phyloP scores from a whole-genome alignment of 345 rosid species.

The Gossypium turneri region DNA sequence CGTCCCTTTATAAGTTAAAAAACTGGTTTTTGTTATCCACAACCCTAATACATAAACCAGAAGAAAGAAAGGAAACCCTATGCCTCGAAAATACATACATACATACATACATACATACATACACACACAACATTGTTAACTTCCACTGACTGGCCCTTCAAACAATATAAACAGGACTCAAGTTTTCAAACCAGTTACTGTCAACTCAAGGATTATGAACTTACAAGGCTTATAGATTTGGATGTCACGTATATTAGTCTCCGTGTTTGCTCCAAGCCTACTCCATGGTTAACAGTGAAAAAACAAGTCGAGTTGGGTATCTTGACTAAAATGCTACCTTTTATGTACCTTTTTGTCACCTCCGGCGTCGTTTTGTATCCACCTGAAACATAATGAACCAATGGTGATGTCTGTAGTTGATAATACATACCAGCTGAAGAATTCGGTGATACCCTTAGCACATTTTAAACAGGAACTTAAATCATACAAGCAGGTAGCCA shows the following conservation, averaged over 20 bases:
- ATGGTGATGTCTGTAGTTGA: neutral
- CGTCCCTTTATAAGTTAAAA: slow-evolving; percentile 19
- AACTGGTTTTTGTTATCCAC: slow-evolving; percentile 27
- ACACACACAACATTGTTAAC: slow-evolving; percentile 15
- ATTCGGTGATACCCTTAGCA: neutral
- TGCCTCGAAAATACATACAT: slow-evolving; percentile 8
- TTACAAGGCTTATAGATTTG: slow-evolving; percentile 23
- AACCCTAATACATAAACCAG: slow-evolving; percentile 30
- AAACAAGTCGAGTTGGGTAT: neutral
- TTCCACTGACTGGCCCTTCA: slow-evolving; percentile 18
- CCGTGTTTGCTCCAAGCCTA: slow-evolving; percentile 26
- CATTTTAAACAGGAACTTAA: neutral
- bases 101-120: no score
- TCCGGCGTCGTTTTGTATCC: slow-evolving; percentile 64
- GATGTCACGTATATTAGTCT: slow-evolving; percentile 16
- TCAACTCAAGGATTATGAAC: slow-evolving; percentile 13
- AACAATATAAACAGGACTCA: slow-evolving; percentile 25
- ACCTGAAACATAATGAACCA: slow-evolving; percentile 39
- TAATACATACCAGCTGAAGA: neutral
- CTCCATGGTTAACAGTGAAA: slow-evolving; percentile 19
- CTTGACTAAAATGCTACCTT: slow-evolving; percentile 14
- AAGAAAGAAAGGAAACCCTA: slow-evolving; percentile 9
- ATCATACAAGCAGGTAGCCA: neutral
- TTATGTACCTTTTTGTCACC: slow-evolving; percentile 24
- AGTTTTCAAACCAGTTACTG: slow-evolving; percentile 24